These are phyloP conservation scores for Aspergillus sclerotialis DNA, from an alignment of 2,329 filamentous ascomycete genomes.

Conservation along the genomic window DNA sequence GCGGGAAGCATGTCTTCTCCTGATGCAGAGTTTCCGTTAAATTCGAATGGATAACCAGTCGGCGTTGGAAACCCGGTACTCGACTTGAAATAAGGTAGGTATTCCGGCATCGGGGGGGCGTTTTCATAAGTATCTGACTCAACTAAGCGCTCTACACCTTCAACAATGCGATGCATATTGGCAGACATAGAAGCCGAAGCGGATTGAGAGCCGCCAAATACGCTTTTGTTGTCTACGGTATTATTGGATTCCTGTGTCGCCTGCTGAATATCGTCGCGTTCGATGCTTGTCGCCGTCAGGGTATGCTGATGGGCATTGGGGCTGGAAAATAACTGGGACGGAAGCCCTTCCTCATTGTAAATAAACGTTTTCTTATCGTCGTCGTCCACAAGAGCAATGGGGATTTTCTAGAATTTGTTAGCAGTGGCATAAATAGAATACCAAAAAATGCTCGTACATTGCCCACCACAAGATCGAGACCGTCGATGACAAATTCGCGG, in stretches of 20 bases:
- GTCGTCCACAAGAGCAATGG: conserved; percentile 41
- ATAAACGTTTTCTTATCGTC: conserved; percentile 42
- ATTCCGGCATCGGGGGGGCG: conserved; percentile 18
- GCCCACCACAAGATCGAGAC: conserved; percentile 50
- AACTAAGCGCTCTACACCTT: conserved; percentile 32
- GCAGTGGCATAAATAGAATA: conserved; percentile 5
- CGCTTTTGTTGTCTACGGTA: conserved; percentile 22
- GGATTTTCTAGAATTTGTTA: conserved; percentile 36
- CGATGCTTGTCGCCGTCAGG: conserved; percentile 34
- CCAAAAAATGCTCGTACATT: conserved; percentile 24
- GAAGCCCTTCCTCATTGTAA: conserved; percentile 47
- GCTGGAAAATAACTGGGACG: conserved; percentile 44
- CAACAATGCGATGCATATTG: conserved; percentile 34
- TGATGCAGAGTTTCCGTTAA: conserved; percentile 14
- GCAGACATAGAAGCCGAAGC: conserved; percentile 39
- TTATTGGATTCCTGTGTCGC: conserved; percentile 17
- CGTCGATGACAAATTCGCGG: conserved; percentile 56
- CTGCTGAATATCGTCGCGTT: conserved; percentile 31
- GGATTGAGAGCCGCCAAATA: conserved; percentile 40
- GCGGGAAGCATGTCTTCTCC: conserved; percentile 14
- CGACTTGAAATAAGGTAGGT: conserved; percentile 19
- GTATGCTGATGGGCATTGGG: conserved; percentile 35
- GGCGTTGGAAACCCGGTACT: conserved; percentile 16
- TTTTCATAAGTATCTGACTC: conserved; percentile 35
- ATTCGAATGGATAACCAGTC: conserved; percentile 16